Base-by-base conservation (phyloP, 2,329 filamentous ascomycete genomes). In the Trichoderma citrinoviride region DNA sequence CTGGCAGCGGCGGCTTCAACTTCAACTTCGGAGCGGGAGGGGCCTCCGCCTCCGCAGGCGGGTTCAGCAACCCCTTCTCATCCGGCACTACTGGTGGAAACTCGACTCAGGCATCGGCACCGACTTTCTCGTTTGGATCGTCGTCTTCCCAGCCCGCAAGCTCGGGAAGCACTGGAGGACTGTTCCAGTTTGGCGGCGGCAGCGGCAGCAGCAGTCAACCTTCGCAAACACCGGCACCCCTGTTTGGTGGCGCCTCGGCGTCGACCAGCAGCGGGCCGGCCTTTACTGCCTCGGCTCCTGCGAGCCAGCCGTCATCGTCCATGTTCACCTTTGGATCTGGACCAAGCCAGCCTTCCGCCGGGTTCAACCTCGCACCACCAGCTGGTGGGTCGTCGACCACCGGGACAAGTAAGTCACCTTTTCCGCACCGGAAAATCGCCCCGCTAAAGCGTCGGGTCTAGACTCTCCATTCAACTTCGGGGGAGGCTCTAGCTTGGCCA, bases 401-500 rank as follows among this genome's bases (percentile, higher is more conserved):
- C 67, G 79, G 79, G 74, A 80, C 79, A 69, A 80, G 78, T 80
- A 79, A 79, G 78, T 79, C 76, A 73, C 72, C 74, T 73, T 76
- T 77, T 74, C 73, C 75, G 70, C 64, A 71, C 66, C 75, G 77
- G 76, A 79, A 78, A 74, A 79, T 79, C 69, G 74, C 74, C 71
- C 77, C 77, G 74, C 77, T 80, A 80, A 80, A 80, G 78, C 77
- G 78, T 73, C 77, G 77, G 75, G 70, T 74, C 69, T 78, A 84
- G 82, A 84, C 78, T 82, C 82, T 74, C 82, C 83, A 68, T 82
- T 83, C 69, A 82, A 80, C 72, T 80, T 86, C 73, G 84, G 83
- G 69, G 84, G 83, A 70, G 83, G 83, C 69, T 87, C 85, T 66
- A 87, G 85, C 74, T 77, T 87, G 75, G 84, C 84, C 58, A 86